Evolutionary conservation across 2,329 filamentous ascomycete genomes (phyloP), one percentile per base, ranked within the genome.

Genomic region (Daldinia sp.): DNA sequence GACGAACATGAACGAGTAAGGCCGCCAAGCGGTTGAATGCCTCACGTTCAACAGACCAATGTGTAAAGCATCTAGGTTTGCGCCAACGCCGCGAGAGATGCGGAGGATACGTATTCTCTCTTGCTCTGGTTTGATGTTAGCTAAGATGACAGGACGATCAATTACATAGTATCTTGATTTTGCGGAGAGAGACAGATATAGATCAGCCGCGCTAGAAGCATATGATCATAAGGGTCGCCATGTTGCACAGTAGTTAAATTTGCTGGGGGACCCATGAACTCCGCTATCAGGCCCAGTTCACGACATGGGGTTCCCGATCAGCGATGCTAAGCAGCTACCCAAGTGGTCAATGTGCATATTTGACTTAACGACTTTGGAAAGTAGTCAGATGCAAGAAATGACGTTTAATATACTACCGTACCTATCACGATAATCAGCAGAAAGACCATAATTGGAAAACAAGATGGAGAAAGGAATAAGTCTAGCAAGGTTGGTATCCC

Each of bases 351-450:
- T 60, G 57, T 56, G 63, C 53, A 69, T 28, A 54, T 59, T 51
- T 33, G 41, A 6, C 33, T 35, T 18, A 35, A 1, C 35, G 37
- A 30, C 60, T 56, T 59, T 53, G 56, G 62, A 58, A 65, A 60
- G 67, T 54, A 64, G 64, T 61, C 65, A 70, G 60, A 50, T 71
- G 60, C 65, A 76, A 76, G 68, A 75, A 67, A 76, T 76, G 71
- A 74, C 65, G 55, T 61, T 63, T 59, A 75, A 75, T 74, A 69
- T 74, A 39, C 51, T 63, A 57, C 63, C 53, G 44, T 56, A 61
- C 63, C 64, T 72, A 73, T 73, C 66, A 67, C 65, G 69, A 71
- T 74, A 65, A 72, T 63, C 68, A 65, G 58, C 48, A 63, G 37
- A 53, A 57, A 69, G 39, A 15, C 71, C 64, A 48, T 18, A 67